A percentile compares a stretch with the other conserved stretches of the same genome.
These are phyloP conservation scores for Arabis alpina DNA, from an alignment of 345 rosid species.

Conservation along the genomic window DNA sequence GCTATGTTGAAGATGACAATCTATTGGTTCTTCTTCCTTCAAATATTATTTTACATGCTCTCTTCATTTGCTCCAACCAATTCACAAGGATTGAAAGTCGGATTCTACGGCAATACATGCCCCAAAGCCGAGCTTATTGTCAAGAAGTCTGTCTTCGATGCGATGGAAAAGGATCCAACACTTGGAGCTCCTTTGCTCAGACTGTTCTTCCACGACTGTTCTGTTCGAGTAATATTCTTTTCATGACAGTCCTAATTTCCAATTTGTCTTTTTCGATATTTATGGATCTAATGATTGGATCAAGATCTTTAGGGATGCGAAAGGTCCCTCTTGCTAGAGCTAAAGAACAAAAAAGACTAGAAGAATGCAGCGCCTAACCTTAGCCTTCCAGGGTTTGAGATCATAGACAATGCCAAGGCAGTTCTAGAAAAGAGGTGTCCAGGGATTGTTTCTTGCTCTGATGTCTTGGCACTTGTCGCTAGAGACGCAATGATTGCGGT, in stretches of 20 bases:
- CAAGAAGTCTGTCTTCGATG: slow-evolving; percentile 32
- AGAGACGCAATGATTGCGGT: slow-evolving; percentile 63
- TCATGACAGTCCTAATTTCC: neutral
- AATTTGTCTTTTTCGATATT: neutral
- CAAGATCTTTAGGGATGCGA: slow-evolving; percentile 71
- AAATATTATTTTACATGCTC: slow-evolving; percentile 31
- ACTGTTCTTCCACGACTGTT: slow-evolving; percentile 85
- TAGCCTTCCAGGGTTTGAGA: slow-evolving; percentile 60
- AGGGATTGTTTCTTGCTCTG: slow-evolving; percentile 79
- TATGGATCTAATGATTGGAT: neutral
- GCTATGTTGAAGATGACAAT: slow-evolving; percentile 35
- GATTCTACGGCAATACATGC: slow-evolving; percentile 59
- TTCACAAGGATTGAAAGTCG: slow-evolving; percentile 50
- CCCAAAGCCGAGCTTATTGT: slow-evolving; percentile 58
- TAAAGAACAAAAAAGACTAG: slow-evolving; percentile 53
- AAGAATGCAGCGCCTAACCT: slow-evolving; percentile 56
- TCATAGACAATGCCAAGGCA: slow-evolving; percentile 62
- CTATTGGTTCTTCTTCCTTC: slow-evolving; percentile 39
- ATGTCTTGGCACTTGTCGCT: slow-evolving; percentile 65
- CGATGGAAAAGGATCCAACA: slow-evolving; percentile 49
- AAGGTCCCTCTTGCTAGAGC: slow-evolving; percentile 69
- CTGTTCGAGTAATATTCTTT: slow-evolving; percentile 56
- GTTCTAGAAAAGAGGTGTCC: slow-evolving; percentile 74
- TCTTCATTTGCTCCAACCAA: slow-evolving; percentile 28
- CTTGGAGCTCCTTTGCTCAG: slow-evolving; percentile 67